These are phyloP conservation scores for Globisporangium orthogonon DNA, from an alignment of 352 stramenopile genomes.

Conservation along the genomic window DNA sequence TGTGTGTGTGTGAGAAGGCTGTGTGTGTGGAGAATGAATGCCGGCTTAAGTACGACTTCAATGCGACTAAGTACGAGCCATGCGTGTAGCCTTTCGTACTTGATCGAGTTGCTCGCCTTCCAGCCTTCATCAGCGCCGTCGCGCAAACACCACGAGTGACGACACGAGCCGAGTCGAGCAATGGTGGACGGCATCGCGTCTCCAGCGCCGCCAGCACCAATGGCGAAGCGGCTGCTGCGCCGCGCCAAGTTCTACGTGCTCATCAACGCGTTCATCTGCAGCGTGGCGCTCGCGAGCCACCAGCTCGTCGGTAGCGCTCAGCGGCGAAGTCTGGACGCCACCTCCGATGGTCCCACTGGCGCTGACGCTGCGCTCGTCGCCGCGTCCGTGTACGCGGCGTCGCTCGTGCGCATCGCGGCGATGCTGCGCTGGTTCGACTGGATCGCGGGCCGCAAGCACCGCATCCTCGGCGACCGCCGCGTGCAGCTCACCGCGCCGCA, in stretches of 20 bases:
- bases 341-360: too few species aligned
- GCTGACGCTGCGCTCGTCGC: background rate
- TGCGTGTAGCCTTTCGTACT: too few species aligned
- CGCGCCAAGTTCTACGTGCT: constrained; percentile 74
- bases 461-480: constrained; percentile 62
- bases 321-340: background rate
- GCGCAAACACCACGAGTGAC: background rate
- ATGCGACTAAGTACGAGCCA: too few species aligned
- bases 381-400: constrained; percentile 31
- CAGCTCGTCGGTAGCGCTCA: constrained; percentile 11
- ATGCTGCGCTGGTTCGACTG: constrained; percentile 78
- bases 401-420: constrained; percentile 45
- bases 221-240: constrained; percentile 21
- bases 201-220: background rate
- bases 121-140: too few species aligned
- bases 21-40: too few species aligned
- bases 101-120: too few species aligned
- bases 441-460: constrained; percentile 63
- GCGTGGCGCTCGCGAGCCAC: constrained; percentile 32
- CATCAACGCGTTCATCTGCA: constrained; percentile 81
- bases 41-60: too few species aligned
- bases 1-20: background rate
- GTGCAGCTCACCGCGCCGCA: constrained; percentile 33
- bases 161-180: background rate
- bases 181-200: background rate